phyloP scores from a whole-genome alignment of 352 stramenopile genomes.

The Phytopythium chamaehyphon region DNA sequence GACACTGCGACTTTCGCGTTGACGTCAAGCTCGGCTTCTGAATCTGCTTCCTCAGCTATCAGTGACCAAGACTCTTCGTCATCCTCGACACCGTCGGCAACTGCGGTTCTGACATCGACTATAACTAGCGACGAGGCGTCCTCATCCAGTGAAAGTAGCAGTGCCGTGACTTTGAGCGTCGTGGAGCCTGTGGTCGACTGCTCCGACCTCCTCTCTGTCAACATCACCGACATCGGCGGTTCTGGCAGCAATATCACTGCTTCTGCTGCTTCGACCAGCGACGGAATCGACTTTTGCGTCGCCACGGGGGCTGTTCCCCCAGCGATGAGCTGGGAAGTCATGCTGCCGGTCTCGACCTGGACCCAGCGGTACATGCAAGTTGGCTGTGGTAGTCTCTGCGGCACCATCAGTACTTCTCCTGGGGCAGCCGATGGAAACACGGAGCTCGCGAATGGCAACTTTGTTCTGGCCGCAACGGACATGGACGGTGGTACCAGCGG shows the following conservation, averaged over 20 bases:
- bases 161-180: slow-evolving; percentile 11
- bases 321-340: slow-evolving; percentile 20
- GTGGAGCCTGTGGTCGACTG: slow-evolving; percentile 16
- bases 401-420: slow-evolving; percentile 20
- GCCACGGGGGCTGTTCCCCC: slow-evolving; percentile 18
- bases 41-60: too few species aligned
- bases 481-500: slow-evolving; percentile 28
- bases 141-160: background rate
- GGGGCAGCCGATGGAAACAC: slow-evolving; percentile 17
- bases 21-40: too few species aligned
- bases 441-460: slow-evolving; percentile 19
- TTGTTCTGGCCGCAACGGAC: slow-evolving; percentile 26
- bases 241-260: slow-evolving; percentile 10
- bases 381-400: slow-evolving; percentile 34
- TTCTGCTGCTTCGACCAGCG: slow-evolving; percentile 11
- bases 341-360: slow-evolving; percentile 30
- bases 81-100: too few species aligned
- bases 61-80: too few species aligned
- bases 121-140: too few species aligned
- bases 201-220: slow-evolving; percentile 14
- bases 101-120: too few species aligned
- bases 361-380: slow-evolving; percentile 39
- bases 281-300: slow-evolving; percentile 19
- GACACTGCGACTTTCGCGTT: too few species aligned
- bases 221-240: slow-evolving; percentile 17